These are phyloP conservation scores for Pleurotus platypus DNA, from an alignment of 768 basidiomycete genomes.

Conservation along the genomic window DNA sequence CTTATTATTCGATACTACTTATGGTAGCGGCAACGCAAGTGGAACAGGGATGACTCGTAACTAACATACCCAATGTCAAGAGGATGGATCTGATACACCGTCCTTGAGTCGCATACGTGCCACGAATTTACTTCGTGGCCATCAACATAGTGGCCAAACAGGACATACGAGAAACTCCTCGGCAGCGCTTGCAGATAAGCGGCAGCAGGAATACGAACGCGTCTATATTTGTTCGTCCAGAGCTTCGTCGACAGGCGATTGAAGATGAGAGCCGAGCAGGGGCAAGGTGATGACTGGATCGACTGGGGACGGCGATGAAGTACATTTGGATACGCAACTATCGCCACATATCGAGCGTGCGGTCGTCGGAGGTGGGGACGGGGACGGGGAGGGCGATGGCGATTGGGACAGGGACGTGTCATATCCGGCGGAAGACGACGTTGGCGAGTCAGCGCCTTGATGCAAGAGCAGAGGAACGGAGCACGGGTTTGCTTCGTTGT, in stretches of 20 bases:
- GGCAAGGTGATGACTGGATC: neutral
- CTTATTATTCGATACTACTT: no score
- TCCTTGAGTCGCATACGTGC: no score
- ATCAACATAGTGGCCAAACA: no score
- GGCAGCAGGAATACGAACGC: neutral
- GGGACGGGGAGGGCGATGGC: slow-evolving; percentile 34
- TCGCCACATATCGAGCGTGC: neutral
- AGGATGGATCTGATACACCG: no score
- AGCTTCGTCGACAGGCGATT: neutral
- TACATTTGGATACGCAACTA: neutral
- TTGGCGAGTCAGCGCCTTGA: slow-evolving; percentile 46
- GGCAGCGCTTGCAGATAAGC: no score
- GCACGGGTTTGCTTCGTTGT: neutral
- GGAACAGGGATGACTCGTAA: no score
- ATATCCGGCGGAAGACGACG: slow-evolving; percentile 56
- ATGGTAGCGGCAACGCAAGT: no score
- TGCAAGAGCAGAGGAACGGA: slow-evolving; percentile 20
- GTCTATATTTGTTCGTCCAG: neutral
- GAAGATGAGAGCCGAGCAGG: neutral
- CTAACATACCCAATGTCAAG: no score
- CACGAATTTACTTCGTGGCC: no score
- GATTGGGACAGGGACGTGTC: slow-evolving; percentile 49
- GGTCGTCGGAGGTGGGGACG: slow-evolving; percentile 30
- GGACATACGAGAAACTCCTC: no score
- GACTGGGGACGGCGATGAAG: neutral